Percentiles rank a stretch among this genome's conserved stretches.
Evolutionary conservation across 129 eudicot genomes (phyloP).

Genomic region (Flaveria sonorensis): DNA sequence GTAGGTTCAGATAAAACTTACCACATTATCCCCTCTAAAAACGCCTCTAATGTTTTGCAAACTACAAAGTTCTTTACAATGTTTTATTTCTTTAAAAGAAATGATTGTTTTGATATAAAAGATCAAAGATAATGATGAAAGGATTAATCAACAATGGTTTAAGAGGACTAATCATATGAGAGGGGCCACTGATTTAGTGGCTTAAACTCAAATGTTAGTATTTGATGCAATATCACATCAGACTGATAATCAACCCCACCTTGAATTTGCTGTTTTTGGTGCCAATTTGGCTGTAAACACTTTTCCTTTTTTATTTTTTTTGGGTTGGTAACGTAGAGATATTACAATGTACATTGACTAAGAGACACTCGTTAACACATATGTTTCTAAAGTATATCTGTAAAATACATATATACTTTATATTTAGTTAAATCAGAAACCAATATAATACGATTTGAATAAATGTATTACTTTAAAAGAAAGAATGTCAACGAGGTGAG

Average conservation of each 20-base stretch:
- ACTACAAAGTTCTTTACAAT: not conserved
- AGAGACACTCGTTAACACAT: not conserved
- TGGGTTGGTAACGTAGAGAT: constrained; percentile 25
- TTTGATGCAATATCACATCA: constrained; percentile 40
- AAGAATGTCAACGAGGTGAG: no score
- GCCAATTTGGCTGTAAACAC: constrained; percentile 38
- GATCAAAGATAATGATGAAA: not conserved
- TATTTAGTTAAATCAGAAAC: no score
- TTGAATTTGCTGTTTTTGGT: constrained; percentile 28
- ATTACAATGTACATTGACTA: constrained; percentile 7
- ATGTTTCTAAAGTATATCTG: not conserved
- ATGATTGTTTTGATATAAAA: not conserved
- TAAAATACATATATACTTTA: no score
- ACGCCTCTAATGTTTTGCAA: not conserved
- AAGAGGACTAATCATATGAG: constrained; percentile 36
- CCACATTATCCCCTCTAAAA: not conserved
- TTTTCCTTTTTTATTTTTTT: not conserved
- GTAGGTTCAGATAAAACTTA: not conserved
- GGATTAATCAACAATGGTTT: constrained; percentile 37
- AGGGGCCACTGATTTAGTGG: constrained; percentile 42
- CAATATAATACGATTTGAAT: no score
- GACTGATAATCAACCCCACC: constrained; percentile 35
- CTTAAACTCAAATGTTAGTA: constrained; percentile 33
- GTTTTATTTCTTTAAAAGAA: not conserved
- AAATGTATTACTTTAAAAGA: no score